These are phyloP conservation scores for Penicillium longicatenatum DNA, from an alignment of 495 filamentous ascomycete species.

Conservation along the genomic window DNA sequence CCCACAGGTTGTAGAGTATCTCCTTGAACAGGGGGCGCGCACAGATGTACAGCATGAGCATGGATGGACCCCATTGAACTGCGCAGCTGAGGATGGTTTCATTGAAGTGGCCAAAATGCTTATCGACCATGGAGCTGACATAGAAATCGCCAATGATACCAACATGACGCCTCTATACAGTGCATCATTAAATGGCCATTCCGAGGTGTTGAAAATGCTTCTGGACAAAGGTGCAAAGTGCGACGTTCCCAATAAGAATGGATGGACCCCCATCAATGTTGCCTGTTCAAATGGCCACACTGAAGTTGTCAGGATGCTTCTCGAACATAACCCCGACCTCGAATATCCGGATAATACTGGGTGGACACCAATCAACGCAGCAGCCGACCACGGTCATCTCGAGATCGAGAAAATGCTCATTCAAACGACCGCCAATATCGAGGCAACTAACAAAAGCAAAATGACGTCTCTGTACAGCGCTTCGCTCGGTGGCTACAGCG, in stretches of 20 bases:
- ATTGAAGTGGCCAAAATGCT: constrained; percentile 1
- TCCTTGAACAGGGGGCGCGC: not conserved
- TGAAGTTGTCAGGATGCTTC: not conserved
- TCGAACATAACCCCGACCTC: not conserved
- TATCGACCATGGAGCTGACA: constrained; percentile 2
- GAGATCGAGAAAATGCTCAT: too few relatives aligned
- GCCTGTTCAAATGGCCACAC: too few relatives aligned
- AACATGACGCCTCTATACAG: not conserved
- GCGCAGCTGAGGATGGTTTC: not conserved
- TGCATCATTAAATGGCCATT: not conserved
- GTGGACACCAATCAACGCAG: too few relatives aligned
- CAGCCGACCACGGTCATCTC: too few relatives aligned
- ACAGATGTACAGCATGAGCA: not conserved
- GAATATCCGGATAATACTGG: not conserved
- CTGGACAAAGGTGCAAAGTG: not conserved
- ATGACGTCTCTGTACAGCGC: not conserved
- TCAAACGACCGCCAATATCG: too few relatives aligned
- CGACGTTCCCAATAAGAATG: not conserved
- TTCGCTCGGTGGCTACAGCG: not conserved
- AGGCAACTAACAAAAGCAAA: too few relatives aligned
- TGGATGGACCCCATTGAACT: constrained; percentile 3
- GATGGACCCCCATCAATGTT: not conserved
- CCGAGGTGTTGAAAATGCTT: not conserved
- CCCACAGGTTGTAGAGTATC: not conserved
- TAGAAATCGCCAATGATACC: not conserved